Base-by-base conservation (phyloP, 202 grass and related monocot species). In the Panicum virgatum region DNA sequence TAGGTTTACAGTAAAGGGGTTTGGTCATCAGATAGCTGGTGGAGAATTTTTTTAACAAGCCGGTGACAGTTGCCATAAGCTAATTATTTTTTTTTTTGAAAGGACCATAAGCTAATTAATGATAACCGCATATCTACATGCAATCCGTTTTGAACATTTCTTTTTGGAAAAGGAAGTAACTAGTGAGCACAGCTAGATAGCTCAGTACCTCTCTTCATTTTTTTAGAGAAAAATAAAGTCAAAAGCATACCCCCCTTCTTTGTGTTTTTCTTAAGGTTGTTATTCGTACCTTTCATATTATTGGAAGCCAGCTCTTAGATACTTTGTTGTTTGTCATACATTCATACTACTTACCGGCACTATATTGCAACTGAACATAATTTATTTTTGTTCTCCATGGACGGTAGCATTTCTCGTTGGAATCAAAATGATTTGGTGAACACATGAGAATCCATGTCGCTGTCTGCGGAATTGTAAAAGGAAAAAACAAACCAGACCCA, bases 261-360 rank as follows among this genome's bases (percentile, higher is more conserved):
- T 38, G 2, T 15, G 3, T 30, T 82, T 66, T 39, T 22, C 29
- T 58, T 84, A 77, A 29, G 6, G 58, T 65, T 25, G 66, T 32
- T 72, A 29, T 45, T 46, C 30, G 47, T 65, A 34, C 46, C 27
- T 59, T 86, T 27, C 72, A 82, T 82, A 44, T 32, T 89, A 60
- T 23, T 83, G 82, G 82, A 16, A 66, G 87, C 56, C 87, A 89
- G 82, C 87, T 89, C 65, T 76, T 65, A 81, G 83, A 66, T 82
- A 48, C 72, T 69, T 72, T 78, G 8, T 46, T 64, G 48, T 51
- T 60, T 76, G 56, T 39, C 15, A 36, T 34, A 34, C 32, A 34
- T 34, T 34, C 32, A 34, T 46, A 42, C 20, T 29, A 60, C 81
- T 8, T 8, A 84, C 42, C 3, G 14, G 34, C 71, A 75, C 61